Evolutionary conservation across 306 rosid genomes (phyloP).

Genomic region (Cercis canadensis): DNA sequence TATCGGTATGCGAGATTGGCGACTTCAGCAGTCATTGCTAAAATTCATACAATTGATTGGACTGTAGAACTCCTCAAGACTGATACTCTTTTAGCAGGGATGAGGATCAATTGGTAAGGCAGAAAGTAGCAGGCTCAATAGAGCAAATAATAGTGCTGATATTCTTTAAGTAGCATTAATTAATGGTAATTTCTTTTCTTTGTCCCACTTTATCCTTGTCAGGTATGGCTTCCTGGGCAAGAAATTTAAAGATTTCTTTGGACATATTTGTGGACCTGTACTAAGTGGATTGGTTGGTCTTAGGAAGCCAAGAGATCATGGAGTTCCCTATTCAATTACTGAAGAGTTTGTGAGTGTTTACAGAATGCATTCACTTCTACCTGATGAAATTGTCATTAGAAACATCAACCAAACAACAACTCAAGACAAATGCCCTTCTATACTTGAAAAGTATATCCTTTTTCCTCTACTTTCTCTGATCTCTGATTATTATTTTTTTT

Average conservation of each 20-base stretch:
- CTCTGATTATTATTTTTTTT: too few relatives aligned
- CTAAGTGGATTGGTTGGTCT: constrained; percentile 76
- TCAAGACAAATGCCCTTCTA: constrained; percentile 54
- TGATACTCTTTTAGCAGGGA: constrained; percentile 66
- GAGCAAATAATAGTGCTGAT: background rate
- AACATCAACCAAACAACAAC: constrained; percentile 41
- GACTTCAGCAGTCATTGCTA: constrained; percentile 80
- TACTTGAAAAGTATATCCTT: constrained; percentile 52
- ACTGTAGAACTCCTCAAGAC: constrained; percentile 78
- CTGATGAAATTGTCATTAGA: constrained; percentile 60
- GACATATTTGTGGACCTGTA: constrained; percentile 63
- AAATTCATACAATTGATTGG: constrained; percentile 90
- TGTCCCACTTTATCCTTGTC: constrained; percentile 4
- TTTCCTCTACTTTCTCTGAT: constrained; percentile 4
- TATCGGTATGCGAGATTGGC: constrained; percentile 76
- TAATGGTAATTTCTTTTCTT: background rate
- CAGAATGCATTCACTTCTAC: constrained; percentile 79
- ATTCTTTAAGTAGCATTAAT: background rate
- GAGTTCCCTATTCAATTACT: constrained; percentile 77
- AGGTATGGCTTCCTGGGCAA: constrained; percentile 87
- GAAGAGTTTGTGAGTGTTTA: constrained; percentile 81
- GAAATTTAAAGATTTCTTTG: constrained; percentile 68
- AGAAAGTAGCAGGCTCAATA: background rate
- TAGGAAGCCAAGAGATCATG: constrained; percentile 72
- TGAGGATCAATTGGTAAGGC: constrained; percentile 77